Evolutionary conservation across 495 filamentous ascomycete genomes (phyloP), one percentile per base, ranked within the genome.

Genomic region (Tuber microsphaerosporum): DNA sequence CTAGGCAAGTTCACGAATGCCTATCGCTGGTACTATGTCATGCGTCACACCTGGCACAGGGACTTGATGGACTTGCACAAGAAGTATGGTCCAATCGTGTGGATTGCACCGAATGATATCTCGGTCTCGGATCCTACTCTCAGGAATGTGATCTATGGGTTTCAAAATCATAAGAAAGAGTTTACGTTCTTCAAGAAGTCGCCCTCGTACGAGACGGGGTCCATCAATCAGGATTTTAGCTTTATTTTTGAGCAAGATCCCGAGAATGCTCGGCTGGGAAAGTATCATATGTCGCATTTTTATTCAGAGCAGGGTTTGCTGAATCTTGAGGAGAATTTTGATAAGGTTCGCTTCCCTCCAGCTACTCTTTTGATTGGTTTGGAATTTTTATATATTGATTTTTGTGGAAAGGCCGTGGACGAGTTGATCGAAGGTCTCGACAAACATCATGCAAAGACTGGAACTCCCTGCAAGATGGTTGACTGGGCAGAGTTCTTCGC

Each of bases 401-500:
- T 43, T 42, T 86, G 90, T 74, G 92, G 91, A 81, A 91, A 95
- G 84, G 91, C 91, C 14, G 89, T 93, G 71, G 89, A 94, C 16
- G 89, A 90, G 79, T 87, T 87, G 56, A 91, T 91, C 5, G 88
- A 89, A 0, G 86, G 88, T 70, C 81, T 89, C 16, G 85, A 90
- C 75, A 79, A 86, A 10, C 83, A 90, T 14, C 93, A 90, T 76
- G 88, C 86, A 37, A 82, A 85, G 16, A 83, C 85, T 6, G 85
- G 86, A 8, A 79, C 84, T 31, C 82, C 82, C 26, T 92, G 91
- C 76, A 87, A 93, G 77, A 90, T 94, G 73, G 87, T 86, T 0
- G 84, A 86, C 68, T 94, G 93, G 93, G 83, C 93, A 19, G 91
- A 93, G 79, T 94, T 89, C 81, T 94, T 90, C 79, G 90, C 91